Percentiles rank a stretch among this genome's conserved stretches.
phyloP scores from a whole-genome alignment of 2,329 filamentous ascomycete species.

The Arthrobotrys musiformis region DNA sequence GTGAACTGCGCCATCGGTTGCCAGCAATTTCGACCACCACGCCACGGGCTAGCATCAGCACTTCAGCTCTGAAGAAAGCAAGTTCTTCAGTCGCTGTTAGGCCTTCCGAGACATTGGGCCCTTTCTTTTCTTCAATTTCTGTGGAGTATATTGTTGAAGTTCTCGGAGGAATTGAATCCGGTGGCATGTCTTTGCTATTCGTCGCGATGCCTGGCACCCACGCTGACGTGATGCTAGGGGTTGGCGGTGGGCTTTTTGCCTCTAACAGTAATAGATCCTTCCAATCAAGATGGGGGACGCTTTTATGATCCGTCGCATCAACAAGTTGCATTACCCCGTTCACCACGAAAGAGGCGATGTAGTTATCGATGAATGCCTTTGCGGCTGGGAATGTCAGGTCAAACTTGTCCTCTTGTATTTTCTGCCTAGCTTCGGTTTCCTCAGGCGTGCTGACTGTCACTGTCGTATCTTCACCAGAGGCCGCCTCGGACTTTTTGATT shows the following conservation, averaged over 20 bases:
- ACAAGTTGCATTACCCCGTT: slow-evolving; percentile 53
- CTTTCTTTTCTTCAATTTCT: slow-evolving; percentile 65
- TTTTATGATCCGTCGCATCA: slow-evolving; percentile 50
- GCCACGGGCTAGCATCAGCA: slow-evolving; percentile 81
- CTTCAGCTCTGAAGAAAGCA: slow-evolving; percentile 81
- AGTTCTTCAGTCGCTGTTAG: slow-evolving; percentile 79
- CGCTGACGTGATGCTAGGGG: slow-evolving; percentile 46
- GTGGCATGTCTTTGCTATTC: slow-evolving; percentile 30
- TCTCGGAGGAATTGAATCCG: slow-evolving; percentile 37
- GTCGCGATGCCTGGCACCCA: slow-evolving; percentile 12
- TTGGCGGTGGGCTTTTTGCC: slow-evolving; percentile 44
- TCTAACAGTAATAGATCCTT: slow-evolving; percentile 40
- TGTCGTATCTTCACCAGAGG: slow-evolving; percentile 61
- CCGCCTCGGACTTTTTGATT: slow-evolving; percentile 42
- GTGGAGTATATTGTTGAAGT: slow-evolving; percentile 56
- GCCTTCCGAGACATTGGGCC: slow-evolving; percentile 66
- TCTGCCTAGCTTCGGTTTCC: slow-evolving; percentile 59
- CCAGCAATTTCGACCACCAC: slow-evolving; percentile 80
- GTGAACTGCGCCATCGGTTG: slow-evolving; percentile 65
- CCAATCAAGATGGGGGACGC: slow-evolving; percentile 49
- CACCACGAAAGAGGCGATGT: slow-evolving; percentile 82
- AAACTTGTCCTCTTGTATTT: slow-evolving; percentile 58
- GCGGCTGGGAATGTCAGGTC: slow-evolving; percentile 60
- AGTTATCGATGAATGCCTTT: slow-evolving; percentile 74
- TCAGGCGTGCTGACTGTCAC: neutral